Percentiles rank a stretch among this genome's conserved stretches.
Evolutionary conservation across 768 basidiomycete species (phyloP).

Genomic region (Boletus tomentosulus): DNA sequence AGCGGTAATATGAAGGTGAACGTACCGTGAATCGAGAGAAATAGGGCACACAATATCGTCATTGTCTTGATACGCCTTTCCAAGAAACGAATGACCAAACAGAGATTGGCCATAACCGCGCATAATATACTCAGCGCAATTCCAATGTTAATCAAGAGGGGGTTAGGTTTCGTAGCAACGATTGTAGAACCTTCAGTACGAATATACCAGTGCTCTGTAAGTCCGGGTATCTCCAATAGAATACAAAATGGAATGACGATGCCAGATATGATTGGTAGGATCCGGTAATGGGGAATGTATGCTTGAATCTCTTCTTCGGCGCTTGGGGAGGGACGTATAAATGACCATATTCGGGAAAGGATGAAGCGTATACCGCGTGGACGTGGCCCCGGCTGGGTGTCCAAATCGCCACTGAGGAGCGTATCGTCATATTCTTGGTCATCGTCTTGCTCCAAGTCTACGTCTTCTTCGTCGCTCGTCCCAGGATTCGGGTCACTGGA

Average conservation of each 20-base stretch:
- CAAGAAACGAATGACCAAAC: slow-evolving; percentile 65
- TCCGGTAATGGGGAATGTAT: slow-evolving; percentile 57
- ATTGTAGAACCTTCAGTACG: slow-evolving; percentile 39
- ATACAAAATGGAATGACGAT: slow-evolving; percentile 72
- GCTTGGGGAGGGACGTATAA: slow-evolving; percentile 16
- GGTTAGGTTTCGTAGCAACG: slow-evolving; percentile 50
- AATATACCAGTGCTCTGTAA: slow-evolving; percentile 74
- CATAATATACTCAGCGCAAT: slow-evolving; percentile 64
- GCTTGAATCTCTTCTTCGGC: slow-evolving; percentile 26
- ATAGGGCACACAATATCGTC: slow-evolving; percentile 61
- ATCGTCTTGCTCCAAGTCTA: slow-evolving; percentile 8
- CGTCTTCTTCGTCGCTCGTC: background rate
- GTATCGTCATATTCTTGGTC: slow-evolving; percentile 6
- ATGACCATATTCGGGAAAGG: slow-evolving; percentile 5
- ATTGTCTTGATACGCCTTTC: slow-evolving; percentile 60
- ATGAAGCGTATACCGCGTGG: background rate
- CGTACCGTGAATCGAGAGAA: slow-evolving; percentile 69
- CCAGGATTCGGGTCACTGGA: background rate
- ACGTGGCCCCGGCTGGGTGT: background rate
- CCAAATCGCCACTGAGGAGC: background rate
- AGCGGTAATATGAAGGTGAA: background rate
- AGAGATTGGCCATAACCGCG: slow-evolving; percentile 63
- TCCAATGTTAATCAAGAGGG: slow-evolving; percentile 54
- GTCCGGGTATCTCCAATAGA: slow-evolving; percentile 75
- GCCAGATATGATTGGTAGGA: slow-evolving; percentile 62